Evolutionary conservation across 345 rosid genomes (phyloP).

Genomic region (Viola odorata): DNA sequence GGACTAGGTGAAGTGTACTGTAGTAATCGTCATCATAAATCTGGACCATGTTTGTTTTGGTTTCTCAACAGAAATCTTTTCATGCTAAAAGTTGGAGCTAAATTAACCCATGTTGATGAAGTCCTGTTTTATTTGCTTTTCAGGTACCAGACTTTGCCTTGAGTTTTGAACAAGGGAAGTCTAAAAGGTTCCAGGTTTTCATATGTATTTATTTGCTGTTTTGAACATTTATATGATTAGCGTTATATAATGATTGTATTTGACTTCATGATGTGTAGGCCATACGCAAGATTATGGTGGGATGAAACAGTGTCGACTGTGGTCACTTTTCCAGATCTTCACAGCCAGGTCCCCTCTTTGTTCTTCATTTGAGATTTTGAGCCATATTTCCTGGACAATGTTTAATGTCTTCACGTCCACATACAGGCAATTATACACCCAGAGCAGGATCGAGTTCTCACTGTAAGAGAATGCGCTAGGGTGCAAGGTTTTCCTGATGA

Average conservation of each 20-base stretch:
- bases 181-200: conserved; percentile 51
- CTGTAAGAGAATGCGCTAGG: conserved; percentile 82
- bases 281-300: conserved; percentile 94
- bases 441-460: conserved; percentile 88
- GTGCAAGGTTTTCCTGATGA: conserved; percentile 98
- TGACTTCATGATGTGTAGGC: conserved; percentile 33
- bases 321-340: conserved; percentile 53
- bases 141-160: conserved; percentile 75
- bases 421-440: conserved; percentile 73
- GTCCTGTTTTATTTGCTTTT: conserved; percentile 9
- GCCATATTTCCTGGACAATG: conserved; percentile 7
- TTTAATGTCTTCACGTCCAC: conserved; percentile 7
- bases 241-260: neutral
- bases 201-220: conserved; percentile 2
- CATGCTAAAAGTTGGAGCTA: too few species aligned
- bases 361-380: conserved; percentile 12
- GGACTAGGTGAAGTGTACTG: too few species aligned
- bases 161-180: conserved; percentile 66
- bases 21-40: too few species aligned
- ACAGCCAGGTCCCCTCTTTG: conserved; percentile 50
- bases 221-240: neutral
- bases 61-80: too few species aligned
- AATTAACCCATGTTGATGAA: neutral
- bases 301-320: conserved; percentile 89
- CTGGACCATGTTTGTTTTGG: too few species aligned